Base-by-base conservation (phyloP, 441 rosid genomes). In the Biscutella laevigata region DNA sequence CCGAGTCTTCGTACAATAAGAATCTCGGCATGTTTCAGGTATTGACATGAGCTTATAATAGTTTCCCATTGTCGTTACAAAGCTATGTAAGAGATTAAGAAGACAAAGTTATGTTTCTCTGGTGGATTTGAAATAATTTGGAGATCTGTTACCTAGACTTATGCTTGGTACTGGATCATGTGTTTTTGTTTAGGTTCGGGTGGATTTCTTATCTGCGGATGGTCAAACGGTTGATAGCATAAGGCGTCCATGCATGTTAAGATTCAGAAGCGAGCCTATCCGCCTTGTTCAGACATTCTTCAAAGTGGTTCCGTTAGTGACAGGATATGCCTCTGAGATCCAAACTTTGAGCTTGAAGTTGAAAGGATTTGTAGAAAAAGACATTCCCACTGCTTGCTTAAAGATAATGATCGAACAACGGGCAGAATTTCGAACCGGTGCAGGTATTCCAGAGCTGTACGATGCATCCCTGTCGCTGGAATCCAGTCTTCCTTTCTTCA, bases 1-100 rank as follows among this genome's bases (percentile, higher is more conserved):
- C 98, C 0, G 95, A 84, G 73, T 90, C 96, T 1, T 74, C 61
- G 28, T 87, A 86, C 46, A 90, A 90, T 71, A 74, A 76, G 71
- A 73, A 77, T 38, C 92, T 84, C 52, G 90, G 96, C 66, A 67
- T 81, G 59, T 91, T 87, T 74, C 95, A 87, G 95, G 96, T 87
- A 73, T 32, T 57, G 39, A n/a, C 50, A 5, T 52, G 3, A 59
- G 54, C 24, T 27, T 20, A 38, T 26, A 4, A 3, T 37, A 2
- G 21, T 29, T 2, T 34, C 25, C 2, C 6, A 12, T n/a, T n/a
- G n/a, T n/a, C n/a, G n/a, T n/a, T n/a, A n/a, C n/a, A n/a, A n/a
- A n/a, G n/a, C n/a, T n/a, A n/a, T n/a, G n/a, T n/a, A n/a, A n/a
- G n/a, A n/a, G n/a, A n/a, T n/a, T n/a, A n/a, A n/a, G n/a, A n/a